These are phyloP conservation scores for Letharia columbiana DNA, from an alignment of 495 filamentous ascomycete species.

Conservation along the genomic window DNA sequence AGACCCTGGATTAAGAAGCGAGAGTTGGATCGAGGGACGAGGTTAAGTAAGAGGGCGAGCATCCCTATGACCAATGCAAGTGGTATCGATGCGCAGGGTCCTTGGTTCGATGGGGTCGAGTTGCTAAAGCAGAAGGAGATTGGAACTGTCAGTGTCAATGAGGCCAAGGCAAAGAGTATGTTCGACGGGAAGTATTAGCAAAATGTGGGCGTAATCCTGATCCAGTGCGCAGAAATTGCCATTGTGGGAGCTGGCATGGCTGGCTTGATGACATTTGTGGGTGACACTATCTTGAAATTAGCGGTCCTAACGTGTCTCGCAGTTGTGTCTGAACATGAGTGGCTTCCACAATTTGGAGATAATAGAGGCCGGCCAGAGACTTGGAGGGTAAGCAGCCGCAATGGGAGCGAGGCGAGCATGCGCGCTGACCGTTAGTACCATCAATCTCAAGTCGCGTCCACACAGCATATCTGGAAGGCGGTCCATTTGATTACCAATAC, in stretches of 20 bases:
- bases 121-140: slow-evolving; percentile 47
- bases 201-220: neutral
- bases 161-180: neutral
- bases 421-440: neutral
- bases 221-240: slow-evolving; percentile 33
- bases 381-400: slow-evolving; percentile 34
- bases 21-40: slow-evolving; percentile 29
- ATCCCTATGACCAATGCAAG: slow-evolving; percentile 41
- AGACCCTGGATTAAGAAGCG: slow-evolving; percentile 23
- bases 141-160: neutral
- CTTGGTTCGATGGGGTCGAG: slow-evolving; percentile 63
- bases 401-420: slow-evolving; percentile 23
- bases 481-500: slow-evolving; percentile 59
- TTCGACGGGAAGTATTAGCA: neutral
- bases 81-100: slow-evolving; percentile 51
- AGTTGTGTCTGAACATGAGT: slow-evolving; percentile 41
- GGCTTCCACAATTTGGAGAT: slow-evolving; percentile 51
- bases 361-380: slow-evolving; percentile 40
- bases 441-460: neutral
- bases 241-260: slow-evolving; percentile 65
- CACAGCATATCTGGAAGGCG: slow-evolving; percentile 30
- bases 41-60: slow-evolving; percentile 23
- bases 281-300: neutral
- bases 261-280: slow-evolving; percentile 49
- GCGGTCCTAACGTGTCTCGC: neutral